Conservation (phyloP, 2,329 filamentous ascomycete genomes). For the Penicillium italicum region DNA sequence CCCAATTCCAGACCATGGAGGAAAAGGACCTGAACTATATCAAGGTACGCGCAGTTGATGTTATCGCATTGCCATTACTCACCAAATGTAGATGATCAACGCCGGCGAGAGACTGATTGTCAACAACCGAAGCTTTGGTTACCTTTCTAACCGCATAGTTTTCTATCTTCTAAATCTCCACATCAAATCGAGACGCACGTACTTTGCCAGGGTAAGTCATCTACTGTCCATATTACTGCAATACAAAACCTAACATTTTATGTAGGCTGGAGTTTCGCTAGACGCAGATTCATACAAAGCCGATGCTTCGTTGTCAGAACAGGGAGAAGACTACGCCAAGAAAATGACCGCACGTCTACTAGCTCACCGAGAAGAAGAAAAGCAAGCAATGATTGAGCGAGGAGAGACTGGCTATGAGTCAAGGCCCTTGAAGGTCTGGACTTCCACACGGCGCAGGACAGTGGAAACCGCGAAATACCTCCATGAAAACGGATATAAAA, state of each 20-base stretch:
- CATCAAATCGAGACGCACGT: slow-evolving; percentile 91
- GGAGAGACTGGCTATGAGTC: slow-evolving; percentile 66
- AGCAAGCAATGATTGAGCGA: slow-evolving; percentile 62
- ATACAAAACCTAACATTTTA: slow-evolving; percentile 14
- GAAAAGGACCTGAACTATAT: slow-evolving; percentile 94
- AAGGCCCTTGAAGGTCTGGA: slow-evolving; percentile 87
- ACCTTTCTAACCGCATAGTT: slow-evolving; percentile 93
- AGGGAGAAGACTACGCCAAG: slow-evolving; percentile 74
- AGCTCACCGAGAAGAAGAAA: slow-evolving; percentile 78
- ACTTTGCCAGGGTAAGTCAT: slow-evolving; percentile 68
- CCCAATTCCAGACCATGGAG: slow-evolving; percentile 94
- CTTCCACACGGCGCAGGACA: slow-evolving; percentile 83
- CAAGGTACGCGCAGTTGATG: slow-evolving; percentile 50
- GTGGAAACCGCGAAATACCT: slow-evolving; percentile 84
- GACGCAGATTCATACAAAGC: slow-evolving; percentile 90
- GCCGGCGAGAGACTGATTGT: slow-evolving; percentile 89
- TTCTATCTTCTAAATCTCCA: slow-evolving; percentile 98
- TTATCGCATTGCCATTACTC: slow-evolving; percentile 7
- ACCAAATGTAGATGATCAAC: slow-evolving; percentile 72
- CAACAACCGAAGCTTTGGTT: slow-evolving; percentile 96
- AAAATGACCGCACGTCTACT: slow-evolving; percentile 83
- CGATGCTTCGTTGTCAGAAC: slow-evolving; percentile 76
- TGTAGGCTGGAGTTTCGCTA: slow-evolving; percentile 69
- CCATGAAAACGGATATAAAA: slow-evolving; percentile 74
- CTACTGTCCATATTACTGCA: not conserved